Evolutionary conservation across 305 asterid genomes (phyloP).

Genomic region (Solanum hybrid): DNA sequence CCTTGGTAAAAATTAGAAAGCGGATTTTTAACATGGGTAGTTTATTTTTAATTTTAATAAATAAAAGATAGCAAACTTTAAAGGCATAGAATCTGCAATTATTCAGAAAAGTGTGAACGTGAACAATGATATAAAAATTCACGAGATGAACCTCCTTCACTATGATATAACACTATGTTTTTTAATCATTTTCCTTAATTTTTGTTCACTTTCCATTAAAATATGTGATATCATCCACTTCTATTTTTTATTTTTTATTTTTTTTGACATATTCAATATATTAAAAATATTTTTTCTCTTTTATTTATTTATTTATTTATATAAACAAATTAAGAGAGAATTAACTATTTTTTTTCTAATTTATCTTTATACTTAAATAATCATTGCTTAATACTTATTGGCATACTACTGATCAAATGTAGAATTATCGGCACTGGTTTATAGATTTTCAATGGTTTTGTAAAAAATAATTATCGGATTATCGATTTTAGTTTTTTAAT

Average conservation of each 20-base stretch:
- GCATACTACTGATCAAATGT: neutral
- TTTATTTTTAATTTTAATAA: neutral
- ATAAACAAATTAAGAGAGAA: neutral
- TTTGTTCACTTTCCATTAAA: neutral
- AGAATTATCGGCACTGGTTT: neutral
- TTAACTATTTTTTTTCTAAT: neutral
- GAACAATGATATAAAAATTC: neutral
- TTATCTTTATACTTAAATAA: neutral
- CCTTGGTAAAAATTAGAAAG: neutral
- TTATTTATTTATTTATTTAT: neutral
- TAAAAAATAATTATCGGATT: too few relatives aligned
- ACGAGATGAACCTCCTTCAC: neutral
- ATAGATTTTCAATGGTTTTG: neutral
- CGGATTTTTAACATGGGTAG: neutral
- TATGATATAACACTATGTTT: neutral
- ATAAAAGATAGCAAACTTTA: neutral
- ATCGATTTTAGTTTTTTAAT: neutral
- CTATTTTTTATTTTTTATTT: neutral
- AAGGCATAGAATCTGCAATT: neutral
- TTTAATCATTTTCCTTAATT: neutral
- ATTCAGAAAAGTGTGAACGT: neutral
- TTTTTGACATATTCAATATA: neutral
- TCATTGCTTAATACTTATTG: neutral
- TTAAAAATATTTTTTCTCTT: neutral
- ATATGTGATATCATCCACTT: neutral